Evolutionary conservation across 441 rosid species (phyloP).

Genomic region (Eruca vesicaria): DNA sequence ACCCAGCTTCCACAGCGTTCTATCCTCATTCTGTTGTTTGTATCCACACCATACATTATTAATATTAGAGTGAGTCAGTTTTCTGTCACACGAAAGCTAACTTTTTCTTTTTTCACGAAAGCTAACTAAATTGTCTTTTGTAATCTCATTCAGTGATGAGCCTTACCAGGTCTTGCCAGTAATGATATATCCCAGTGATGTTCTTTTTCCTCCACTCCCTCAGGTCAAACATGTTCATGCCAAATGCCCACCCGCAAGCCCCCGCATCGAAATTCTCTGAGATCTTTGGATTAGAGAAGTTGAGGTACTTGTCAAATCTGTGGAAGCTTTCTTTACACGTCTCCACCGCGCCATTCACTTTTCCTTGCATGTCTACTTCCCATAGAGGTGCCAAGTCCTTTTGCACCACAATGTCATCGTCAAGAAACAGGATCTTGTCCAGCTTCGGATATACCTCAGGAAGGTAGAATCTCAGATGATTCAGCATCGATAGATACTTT

Average conservation of each 20-base stretch:
- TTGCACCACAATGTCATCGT: conserved; percentile 95
- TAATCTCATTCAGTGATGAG: background rate
- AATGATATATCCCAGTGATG: conserved; percentile 85
- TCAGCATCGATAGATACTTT: conserved; percentile 94
- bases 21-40: conserved; percentile 94
- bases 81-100: background rate
- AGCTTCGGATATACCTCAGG: conserved; percentile 94
- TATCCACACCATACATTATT: conserved; percentile 20
- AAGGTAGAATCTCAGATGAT: conserved; percentile 95
- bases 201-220: conserved; percentile 84
- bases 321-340: conserved; percentile 98
- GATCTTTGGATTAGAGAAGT: conserved; percentile 86
- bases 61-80: background rate
- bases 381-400: conserved; percentile 91
- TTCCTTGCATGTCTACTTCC: conserved; percentile 79
- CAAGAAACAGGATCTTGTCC: conserved; percentile 82
- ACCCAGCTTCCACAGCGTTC: conserved; percentile 97
- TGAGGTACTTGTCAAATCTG: conserved; percentile 95
- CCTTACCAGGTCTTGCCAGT: conserved; percentile 92
- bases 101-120: no score
- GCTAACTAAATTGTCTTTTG: background rate
- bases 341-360: conserved; percentile 97
- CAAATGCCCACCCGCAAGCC: conserved; percentile 98
- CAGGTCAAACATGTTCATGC: conserved; percentile 97
- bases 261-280: conserved; percentile 64